Base-by-base conservation (phyloP, 306 rosid species). In the Canavalia ensiformis region DNA sequence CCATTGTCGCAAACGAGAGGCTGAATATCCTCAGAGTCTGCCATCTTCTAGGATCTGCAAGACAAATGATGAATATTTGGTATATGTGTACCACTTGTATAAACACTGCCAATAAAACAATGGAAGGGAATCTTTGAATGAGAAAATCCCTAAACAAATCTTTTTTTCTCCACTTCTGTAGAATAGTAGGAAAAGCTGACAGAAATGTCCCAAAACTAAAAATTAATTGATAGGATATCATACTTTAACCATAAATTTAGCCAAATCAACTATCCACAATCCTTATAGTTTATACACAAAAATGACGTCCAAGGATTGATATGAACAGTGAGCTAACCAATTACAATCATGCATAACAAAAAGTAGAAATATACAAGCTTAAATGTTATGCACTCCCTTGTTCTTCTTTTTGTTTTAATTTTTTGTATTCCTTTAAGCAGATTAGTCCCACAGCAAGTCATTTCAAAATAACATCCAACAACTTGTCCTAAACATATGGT, bases 1-100 rank as follows among this genome's bases (percentile, higher is more conserved):
- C 99, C 99, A 85, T 95, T 95, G 85, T 95, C 99, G 59, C 99
- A 95, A 49, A 95, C 99, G 37, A 95, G 98, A n/a, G 99, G 99
- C 79, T 95, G 99, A 84, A 95, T 92, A 75, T 95, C 99, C 93
- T 95, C 99, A 29, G 86, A 78, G 18, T 95, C 99, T 85, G 99
- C 96, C 99, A 95, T 95, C 88, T 88, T 91, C 84, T 87, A 80
- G 64, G 46, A 73, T 83, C 92, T 87, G 84, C 62, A 9, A 50
- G 78, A 79, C 46, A 65, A 57, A 74, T 64, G 59, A 50, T 13
- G 37, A 31, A 52, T 66, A 63, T 58, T 90, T 41, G 73, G 13
- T 18, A 59, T 30, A 86, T 42, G 28, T 31, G 42, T 4, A 25
- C 64, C 18, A 5, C 9, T 41, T 84, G 33, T 3, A 35, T 57